A percentile compares a stretch with the other conserved stretches of the same genome.
Evolutionary conservation across 179 eudicot genomes (phyloP).

Genomic region (Spergularia azorica): DNA sequence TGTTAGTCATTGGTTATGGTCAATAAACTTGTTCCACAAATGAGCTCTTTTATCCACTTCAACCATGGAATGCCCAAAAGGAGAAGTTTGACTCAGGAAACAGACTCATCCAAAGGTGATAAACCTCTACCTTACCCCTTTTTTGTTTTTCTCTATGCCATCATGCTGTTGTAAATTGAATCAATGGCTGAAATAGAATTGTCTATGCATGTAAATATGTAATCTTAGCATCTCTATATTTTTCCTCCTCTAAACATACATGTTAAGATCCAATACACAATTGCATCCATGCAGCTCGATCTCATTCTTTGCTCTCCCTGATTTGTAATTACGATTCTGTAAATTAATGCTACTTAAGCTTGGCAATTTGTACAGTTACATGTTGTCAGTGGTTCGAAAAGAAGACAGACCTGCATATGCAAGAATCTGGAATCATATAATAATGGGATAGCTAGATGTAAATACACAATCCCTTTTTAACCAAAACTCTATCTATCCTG

Average conservation of each 20-base stretch:
- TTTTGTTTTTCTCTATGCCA: background rate
- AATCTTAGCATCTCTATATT: conserved; percentile 3
- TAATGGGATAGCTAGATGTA: conserved; percentile 35
- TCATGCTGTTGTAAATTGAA: background rate
- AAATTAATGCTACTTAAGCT: background rate
- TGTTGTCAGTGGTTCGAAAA: background rate
- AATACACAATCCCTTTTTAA: conserved; percentile 42
- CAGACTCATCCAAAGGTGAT: background rate
- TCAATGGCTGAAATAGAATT: background rate
- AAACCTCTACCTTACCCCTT: background rate
- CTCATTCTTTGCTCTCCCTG: background rate
- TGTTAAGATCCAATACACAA: background rate
- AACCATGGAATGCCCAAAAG: background rate
- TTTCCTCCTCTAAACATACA: background rate
- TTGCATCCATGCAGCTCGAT: conserved; percentile 2
- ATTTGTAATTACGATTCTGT: background rate
- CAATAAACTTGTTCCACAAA: background rate
- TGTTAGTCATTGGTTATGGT: conserved; percentile 9
- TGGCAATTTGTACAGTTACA: background rate
- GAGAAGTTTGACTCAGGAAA: background rate
- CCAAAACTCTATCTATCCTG: background rate
- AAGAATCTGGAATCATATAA: background rate
- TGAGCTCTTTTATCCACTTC: background rate
- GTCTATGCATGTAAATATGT: background rate
- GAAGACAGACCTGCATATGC: background rate